A percentile compares a stretch with the other conserved stretches of the same genome.
Evolutionary conservation across 768 basidiomycete genomes (phyloP).

Genomic region (Pleurotus platypus): DNA sequence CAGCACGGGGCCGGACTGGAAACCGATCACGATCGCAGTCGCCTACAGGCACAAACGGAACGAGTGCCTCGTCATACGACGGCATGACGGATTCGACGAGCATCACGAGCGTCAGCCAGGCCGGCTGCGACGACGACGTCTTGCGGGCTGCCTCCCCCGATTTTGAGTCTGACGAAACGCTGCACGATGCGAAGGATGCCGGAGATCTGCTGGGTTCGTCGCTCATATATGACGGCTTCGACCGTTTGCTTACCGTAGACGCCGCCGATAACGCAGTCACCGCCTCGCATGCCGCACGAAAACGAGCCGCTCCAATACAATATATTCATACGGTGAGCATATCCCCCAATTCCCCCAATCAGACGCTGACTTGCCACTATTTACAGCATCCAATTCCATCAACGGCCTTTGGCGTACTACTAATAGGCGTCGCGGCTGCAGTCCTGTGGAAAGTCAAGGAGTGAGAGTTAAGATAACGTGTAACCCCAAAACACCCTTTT

Average conservation of each 20-base stretch:
- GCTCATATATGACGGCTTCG: neutral
- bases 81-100: constrained; percentile 6
- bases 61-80: constrained; percentile 5
- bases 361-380: too few species aligned
- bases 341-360: neutral
- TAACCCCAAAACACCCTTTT: too few species aligned
- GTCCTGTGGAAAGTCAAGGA: too few species aligned
- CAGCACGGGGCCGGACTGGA: constrained; percentile 20
- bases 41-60: constrained; percentile 14
- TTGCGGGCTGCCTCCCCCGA: neutral
- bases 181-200: neutral
- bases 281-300: constrained; percentile 3
- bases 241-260: constrained; percentile 5
- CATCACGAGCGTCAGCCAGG: constrained; percentile 2
- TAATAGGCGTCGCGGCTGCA: too few species aligned
- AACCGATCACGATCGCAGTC: constrained; percentile 21
- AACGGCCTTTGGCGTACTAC: too few species aligned
- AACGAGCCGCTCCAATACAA: constrained; percentile 1
- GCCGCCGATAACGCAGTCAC: constrained; percentile 1
- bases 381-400: too few species aligned
- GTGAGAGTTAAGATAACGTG: too few species aligned
- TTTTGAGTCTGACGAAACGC: neutral
- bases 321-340: constrained; percentile 12
- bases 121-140: neutral
- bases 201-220: constrained; percentile 4